Percentiles rank a stretch among this genome's conserved stretches.
These are phyloP conservation scores for Ormosia emarginata DNA, from an alignment of 306 rosid genomes.

Conservation along the genomic window DNA sequence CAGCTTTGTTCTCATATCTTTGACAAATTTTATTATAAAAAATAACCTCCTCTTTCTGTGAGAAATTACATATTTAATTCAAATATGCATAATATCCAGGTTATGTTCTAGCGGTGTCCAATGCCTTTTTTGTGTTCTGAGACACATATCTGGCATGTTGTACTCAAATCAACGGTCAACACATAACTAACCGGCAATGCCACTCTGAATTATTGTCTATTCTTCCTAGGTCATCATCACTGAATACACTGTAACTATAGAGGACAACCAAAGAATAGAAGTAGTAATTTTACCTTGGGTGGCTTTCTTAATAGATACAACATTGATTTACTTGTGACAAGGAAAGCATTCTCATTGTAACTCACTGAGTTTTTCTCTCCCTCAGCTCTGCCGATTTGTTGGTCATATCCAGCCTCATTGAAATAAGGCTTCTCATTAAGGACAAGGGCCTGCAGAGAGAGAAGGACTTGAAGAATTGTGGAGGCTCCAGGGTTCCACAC, in stretches of 20 bases:
- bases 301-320: slow-evolving; percentile 59
- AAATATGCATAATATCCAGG: background rate
- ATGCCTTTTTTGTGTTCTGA: background rate
- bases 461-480: slow-evolving; percentile 87
- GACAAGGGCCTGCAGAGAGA: slow-evolving; percentile 96
- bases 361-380: slow-evolving; percentile 91
- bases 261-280: slow-evolving; percentile 4
- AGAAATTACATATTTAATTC: background rate
- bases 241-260: background rate
- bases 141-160: background rate
- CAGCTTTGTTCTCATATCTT: background rate
- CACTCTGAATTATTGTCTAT: background rate
- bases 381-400: slow-evolving; percentile 82
- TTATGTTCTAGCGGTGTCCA: background rate
- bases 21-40: background rate
- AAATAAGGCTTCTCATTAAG: slow-evolving; percentile 97
- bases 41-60: background rate
- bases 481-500: slow-evolving; percentile 87
- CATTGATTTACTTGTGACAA: slow-evolving; percentile 82
- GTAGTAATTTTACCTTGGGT: slow-evolving; percentile 60
- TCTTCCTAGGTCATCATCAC: background rate
- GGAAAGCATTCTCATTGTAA: slow-evolving; percentile 92
- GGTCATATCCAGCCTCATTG: slow-evolving; percentile 97
- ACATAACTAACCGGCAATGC: background rate
- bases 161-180: background rate